Conservation (phyloP, 225 moss, liverwort and hornwort species). For the Pleurozium schreberi region DNA sequence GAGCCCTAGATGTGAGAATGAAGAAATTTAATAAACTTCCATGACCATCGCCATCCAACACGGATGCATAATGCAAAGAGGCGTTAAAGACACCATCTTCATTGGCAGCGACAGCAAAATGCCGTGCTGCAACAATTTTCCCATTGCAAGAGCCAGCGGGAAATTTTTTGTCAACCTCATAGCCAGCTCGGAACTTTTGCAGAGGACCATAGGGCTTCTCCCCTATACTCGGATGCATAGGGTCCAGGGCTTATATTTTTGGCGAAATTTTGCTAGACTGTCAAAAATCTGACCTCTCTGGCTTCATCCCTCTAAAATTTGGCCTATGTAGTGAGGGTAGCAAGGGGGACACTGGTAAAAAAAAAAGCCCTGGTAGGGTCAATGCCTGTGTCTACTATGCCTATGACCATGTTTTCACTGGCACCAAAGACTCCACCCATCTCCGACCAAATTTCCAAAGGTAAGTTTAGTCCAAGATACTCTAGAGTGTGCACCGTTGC, state of each 20-base stretch:
- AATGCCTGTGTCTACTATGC: slow-evolving; percentile 50
- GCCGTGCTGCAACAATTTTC: slow-evolving; percentile 60
- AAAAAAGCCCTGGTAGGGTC: too few species aligned
- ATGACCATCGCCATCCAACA: slow-evolving; percentile 73
- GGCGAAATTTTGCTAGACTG: too few species aligned
- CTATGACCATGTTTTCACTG: slow-evolving; percentile 43
- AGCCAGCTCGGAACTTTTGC: slow-evolving; percentile 25
- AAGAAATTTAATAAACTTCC: slow-evolving; percentile 27
- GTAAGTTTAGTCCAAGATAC: slow-evolving; percentile 21
- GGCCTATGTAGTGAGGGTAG: too few species aligned
- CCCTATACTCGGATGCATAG: slow-evolving; percentile 43
- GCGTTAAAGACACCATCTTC: slow-evolving; percentile 35
- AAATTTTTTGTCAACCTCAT: slow-evolving; percentile 45
- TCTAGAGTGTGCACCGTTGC: slow-evolving; percentile 48
- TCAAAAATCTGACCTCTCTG: too few species aligned
- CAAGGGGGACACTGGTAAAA: too few species aligned
- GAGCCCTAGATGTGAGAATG: neutral
- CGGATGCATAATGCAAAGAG: slow-evolving; percentile 53
- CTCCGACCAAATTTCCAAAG: slow-evolving; percentile 36
- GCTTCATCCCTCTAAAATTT: too few species aligned
- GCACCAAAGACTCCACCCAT: slow-evolving; percentile 29
- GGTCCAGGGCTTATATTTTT: too few species aligned
- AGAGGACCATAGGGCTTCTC: slow-evolving; percentile 40
- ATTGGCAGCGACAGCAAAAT: slow-evolving; percentile 54
- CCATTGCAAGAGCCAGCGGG: slow-evolving; percentile 70